Base-by-base conservation (phyloP, 2,329 filamentous ascomycete species). In the Fonsecaea multimorphosa region DNA sequence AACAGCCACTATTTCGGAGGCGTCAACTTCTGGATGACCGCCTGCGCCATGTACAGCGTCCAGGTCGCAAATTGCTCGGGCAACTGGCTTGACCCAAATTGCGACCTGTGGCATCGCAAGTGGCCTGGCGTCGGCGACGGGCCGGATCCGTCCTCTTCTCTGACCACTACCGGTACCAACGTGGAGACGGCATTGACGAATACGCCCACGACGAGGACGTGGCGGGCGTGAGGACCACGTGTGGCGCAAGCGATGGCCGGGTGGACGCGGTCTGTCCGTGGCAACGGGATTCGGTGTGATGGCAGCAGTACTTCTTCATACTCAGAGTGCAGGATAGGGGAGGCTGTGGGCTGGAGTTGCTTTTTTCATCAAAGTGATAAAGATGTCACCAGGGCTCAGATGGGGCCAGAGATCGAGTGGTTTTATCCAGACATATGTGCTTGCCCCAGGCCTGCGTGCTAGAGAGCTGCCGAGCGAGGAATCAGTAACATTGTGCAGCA, bases 1-100 rank as follows among this genome's bases (percentile, higher is more conserved):
- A 60, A 68, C 56, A 53, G 46, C 34, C 66, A 68, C 55, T 46
- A 52, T 19, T 36, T 65, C 36, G 62, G 59, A 36, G 66, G 63
- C 6, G 38, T 38, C 55, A 53, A 24, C n/a, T 32, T 38, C 31
- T 56, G 32, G 46, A 12, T 60, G 29, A 51, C 58, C 34, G 53
- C 55, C 24, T 68, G 63, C 32, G 59, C 62, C 12, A 29, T 59
- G 7, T 68, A 68, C 44, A 46, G 12, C 11, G 22, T 63, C 24
- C 40, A 44, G n/a, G 36, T 61, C 2, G 40, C 32, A 1, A 65
- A 65, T 16, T 68, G 66, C 34, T 57, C 53, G n/a, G 56, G 44
- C 12, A 63, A 68, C 38, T 65, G 52, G 55, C 19, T 64, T 19
- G 61, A 64, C n/a, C 46, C 19, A 6, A 16, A 27, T 55, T 66